Conservation (phyloP, 2,329 filamentous ascomycete genomes). For the Ciborinia camelliae region DNA sequence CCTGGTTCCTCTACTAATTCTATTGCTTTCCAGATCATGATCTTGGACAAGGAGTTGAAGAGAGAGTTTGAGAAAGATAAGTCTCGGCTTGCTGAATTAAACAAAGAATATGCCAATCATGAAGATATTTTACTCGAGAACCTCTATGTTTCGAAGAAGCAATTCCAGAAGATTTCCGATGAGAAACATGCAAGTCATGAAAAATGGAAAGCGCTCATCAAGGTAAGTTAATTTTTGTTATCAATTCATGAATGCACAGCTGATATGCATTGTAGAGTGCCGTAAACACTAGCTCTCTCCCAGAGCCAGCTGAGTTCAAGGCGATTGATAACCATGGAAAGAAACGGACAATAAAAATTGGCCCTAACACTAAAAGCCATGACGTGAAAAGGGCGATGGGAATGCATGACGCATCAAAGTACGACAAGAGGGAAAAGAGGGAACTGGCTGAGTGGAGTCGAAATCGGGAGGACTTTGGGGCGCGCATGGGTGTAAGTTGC, state of each 20-base stretch:
- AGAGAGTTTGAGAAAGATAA: neutral
- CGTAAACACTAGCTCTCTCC: neutral
- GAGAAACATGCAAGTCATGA: neutral
- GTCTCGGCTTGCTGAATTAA: neutral
- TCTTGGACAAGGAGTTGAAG: neutral
- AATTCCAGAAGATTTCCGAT: neutral
- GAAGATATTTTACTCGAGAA: neutral
- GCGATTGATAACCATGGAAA: neutral
- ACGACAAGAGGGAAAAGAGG: neutral
- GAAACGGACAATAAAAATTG: neutral
- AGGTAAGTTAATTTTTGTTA: neutral
- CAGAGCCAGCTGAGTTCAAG: neutral
- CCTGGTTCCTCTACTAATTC: too few species aligned
- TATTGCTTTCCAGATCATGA: neutral
- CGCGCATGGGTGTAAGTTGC: neutral
- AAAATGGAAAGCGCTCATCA: neutral
- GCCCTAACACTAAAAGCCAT: neutral
- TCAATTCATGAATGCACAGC: neutral
- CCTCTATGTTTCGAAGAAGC: neutral
- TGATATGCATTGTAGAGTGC: neutral
- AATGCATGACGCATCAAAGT: neutral
- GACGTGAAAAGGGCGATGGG: neutral
- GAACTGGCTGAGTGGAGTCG: neutral
- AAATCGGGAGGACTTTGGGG: neutral
- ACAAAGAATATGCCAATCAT: neutral